These are phyloP conservation scores for Puccinia polysora DNA, from an alignment of 1,284 basidiomycete genomes.

Conservation along the genomic window DNA sequence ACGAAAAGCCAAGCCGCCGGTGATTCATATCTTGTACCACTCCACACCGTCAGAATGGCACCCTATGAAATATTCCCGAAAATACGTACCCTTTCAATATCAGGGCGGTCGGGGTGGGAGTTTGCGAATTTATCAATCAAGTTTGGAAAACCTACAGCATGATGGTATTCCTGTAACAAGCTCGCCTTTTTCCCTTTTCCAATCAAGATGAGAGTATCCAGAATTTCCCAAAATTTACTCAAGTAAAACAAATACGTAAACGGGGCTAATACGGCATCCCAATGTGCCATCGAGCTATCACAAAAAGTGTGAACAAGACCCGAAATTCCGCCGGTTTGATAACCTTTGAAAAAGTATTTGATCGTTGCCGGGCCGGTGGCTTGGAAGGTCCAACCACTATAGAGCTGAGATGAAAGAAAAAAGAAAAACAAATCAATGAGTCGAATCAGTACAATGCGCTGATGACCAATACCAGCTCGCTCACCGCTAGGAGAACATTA, in stretches of 20 bases:
- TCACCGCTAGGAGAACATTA: slow-evolving; percentile 51
- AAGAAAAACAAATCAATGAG: background rate
- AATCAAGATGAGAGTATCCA: slow-evolving; percentile 53
- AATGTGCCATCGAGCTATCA: slow-evolving; percentile 51
- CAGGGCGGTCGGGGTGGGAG: background rate
- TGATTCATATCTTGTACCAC: slow-evolving; percentile 50
- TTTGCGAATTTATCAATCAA: background rate
- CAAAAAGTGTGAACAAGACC: slow-evolving; percentile 52
- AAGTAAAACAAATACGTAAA: slow-evolving; percentile 53
- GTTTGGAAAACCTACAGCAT: slow-evolving; percentile 43
- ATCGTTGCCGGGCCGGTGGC: slow-evolving; percentile 38
- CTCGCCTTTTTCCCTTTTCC: slow-evolving; percentile 53
- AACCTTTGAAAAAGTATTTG: slow-evolving; percentile 35
- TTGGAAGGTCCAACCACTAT: slow-evolving; percentile 45
- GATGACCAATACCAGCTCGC: slow-evolving; percentile 49
- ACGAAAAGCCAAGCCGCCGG: slow-evolving; percentile 46
- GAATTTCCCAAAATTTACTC: slow-evolving; percentile 53
- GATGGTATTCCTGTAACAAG: slow-evolving; percentile 49
- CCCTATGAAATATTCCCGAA: slow-evolving; percentile 39
- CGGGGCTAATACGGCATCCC: slow-evolving; percentile 48
- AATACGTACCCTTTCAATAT: background rate
- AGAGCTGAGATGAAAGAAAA: background rate
- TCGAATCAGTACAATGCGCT: background rate
- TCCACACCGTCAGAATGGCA: slow-evolving; percentile 52
- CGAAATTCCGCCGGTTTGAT: slow-evolving; percentile 43